Evolutionary conservation across 805 yeast genomes (phyloP).

Genomic region (Saturnispora besseyi): DNA sequence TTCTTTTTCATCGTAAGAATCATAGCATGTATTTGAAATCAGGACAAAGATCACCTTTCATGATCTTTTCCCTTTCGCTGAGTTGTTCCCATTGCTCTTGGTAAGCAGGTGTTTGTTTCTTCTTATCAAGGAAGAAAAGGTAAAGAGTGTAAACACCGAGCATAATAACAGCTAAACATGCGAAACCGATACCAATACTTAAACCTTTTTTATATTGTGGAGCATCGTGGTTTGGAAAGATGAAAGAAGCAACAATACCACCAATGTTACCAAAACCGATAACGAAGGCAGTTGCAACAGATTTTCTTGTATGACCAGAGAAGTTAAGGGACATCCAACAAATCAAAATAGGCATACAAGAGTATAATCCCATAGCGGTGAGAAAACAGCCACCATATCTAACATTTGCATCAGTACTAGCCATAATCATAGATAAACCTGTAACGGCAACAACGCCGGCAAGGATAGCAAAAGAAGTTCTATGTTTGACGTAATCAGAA

Average conservation of each 20-base stretch:
- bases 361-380: conserved; percentile 48
- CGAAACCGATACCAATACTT: conserved; percentile 40
- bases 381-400: conserved; percentile 62
- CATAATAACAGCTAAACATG: conserved; percentile 32
- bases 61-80: conserved; percentile 23
- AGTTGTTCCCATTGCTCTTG: conserved; percentile 21
- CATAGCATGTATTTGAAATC: conserved; percentile 40
- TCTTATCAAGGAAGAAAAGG: conserved; percentile 26
- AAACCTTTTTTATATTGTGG: conserved; percentile 52
- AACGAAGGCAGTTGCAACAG: conserved; percentile 41
- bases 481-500: conserved; percentile 45
- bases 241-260: conserved; percentile 55
- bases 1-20: neutral
- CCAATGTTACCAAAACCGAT: conserved; percentile 72
- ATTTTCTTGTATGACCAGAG: conserved; percentile 53
- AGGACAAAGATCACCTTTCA: conserved; percentile 34
- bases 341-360: conserved; percentile 57
- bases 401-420: conserved; percentile 29
- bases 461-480: conserved; percentile 36
- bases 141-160: conserved; percentile 26
- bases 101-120: conserved; percentile 28
- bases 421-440: conserved; percentile 51
- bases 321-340: conserved; percentile 62
- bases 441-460: conserved; percentile 33
- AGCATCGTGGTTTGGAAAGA: conserved; percentile 46